phyloP scores from a whole-genome alignment of 2,329 filamentous ascomycete genomes.

The Penicillium fuscoglaucum region DNA sequence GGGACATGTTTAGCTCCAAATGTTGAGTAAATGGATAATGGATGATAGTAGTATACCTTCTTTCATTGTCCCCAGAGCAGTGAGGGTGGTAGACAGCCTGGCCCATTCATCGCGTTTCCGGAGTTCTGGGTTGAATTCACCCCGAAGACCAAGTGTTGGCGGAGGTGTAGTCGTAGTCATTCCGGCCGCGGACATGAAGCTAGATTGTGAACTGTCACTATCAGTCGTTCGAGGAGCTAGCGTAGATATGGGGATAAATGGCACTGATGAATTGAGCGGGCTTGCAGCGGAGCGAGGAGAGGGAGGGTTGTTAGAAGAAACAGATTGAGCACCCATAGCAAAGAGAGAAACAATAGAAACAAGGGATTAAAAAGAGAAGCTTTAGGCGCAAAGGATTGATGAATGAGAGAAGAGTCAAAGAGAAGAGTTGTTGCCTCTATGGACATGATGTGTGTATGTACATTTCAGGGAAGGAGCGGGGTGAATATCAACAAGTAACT shows the following conservation, averaged over 20 bases:
- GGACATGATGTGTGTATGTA: neutral
- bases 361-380: neutral
- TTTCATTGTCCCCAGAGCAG: neutral
- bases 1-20: neutral
- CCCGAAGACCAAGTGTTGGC: neutral
- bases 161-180: neutral
- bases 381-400: neutral
- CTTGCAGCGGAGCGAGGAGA: neutral
- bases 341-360: neutral
- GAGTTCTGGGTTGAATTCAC: neutral
- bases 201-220: neutral
- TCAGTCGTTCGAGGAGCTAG: neutral
- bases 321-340: neutral
- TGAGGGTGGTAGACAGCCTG: neutral
- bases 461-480: constrained; percentile 3
- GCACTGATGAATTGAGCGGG: neutral
- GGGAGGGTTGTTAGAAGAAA: neutral
- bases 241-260: neutral
- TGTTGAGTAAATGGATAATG: neutral
- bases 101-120: neutral
- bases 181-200: neutral
- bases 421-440: constrained; percentile 6
- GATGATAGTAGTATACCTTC: neutral
- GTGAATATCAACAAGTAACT: neutral
- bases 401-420: neutral